These are phyloP conservation scores for Neofusicoccum sp. DNA, from an alignment of 2,329 filamentous ascomycete genomes.

Conservation along the genomic window DNA sequence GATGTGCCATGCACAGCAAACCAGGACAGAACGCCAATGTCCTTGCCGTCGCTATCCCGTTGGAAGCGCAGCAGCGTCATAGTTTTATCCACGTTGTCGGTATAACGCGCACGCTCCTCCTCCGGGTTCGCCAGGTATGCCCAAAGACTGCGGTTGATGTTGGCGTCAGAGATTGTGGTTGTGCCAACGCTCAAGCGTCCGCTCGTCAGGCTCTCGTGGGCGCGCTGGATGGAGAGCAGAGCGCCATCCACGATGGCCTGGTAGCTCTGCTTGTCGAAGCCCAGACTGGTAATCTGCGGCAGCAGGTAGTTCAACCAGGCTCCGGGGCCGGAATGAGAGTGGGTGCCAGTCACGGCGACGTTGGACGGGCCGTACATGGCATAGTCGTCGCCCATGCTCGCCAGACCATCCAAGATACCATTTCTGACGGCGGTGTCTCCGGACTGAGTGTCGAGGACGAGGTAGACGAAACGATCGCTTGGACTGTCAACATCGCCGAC, in stretches of 20 bases:
- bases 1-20: conserved; percentile 92
- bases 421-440: conserved; percentile 86
- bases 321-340: conserved; percentile 87
- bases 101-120: conserved; percentile 69
- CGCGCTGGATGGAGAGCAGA: conserved; percentile 74
- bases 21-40: conserved; percentile 81
- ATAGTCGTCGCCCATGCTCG: conserved; percentile 68
- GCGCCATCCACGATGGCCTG: conserved; percentile 85
- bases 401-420: conserved; percentile 77
- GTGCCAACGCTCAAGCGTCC: conserved; percentile 71
- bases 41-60: conserved; percentile 70
- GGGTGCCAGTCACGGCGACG: conserved; percentile 85
- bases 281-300: conserved; percentile 83
- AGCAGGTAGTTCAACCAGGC: conserved; percentile 94
- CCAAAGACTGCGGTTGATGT: conserved; percentile 85
- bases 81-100: conserved; percentile 67
- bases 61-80: conserved; percentile 79
- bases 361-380: conserved; percentile 75
- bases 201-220: conserved; percentile 68
- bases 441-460: conserved; percentile 82
- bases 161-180: conserved; percentile 69
- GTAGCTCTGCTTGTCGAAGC: conserved; percentile 85
- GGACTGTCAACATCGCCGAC: conserved; percentile 66
- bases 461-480: conserved; percentile 75
- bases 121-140: conserved; percentile 84